Evolutionary conservation across 768 basidiomycete species (phyloP).

Genomic region (Mycena alexandri): DNA sequence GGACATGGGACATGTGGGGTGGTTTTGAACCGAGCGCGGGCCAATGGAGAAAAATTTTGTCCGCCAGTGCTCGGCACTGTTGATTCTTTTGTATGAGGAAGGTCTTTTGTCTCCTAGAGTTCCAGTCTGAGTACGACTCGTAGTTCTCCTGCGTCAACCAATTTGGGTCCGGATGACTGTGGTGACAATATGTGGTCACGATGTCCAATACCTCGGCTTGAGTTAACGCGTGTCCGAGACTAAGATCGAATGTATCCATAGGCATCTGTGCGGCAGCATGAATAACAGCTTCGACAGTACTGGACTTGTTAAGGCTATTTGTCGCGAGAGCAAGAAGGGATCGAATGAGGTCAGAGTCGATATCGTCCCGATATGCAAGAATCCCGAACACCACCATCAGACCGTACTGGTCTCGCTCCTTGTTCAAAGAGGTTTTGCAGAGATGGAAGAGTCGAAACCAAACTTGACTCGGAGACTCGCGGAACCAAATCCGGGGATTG

Average conservation of each 20-base stretch:
- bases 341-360: constrained; percentile 15
- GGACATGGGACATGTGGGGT: background rate
- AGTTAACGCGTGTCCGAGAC: background rate
- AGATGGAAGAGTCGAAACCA: constrained; percentile 24
- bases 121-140: background rate
- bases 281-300: background rate
- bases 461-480: background rate
- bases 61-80: background rate
- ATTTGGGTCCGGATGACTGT: background rate
- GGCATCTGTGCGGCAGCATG: background rate
- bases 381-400: constrained; percentile 17
- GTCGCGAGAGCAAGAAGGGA: constrained; percentile 20
- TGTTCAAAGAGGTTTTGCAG: background rate
- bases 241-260: constrained; percentile 8
- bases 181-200: background rate
- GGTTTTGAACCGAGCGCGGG: constrained; percentile 7
- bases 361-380: constrained; percentile 13
- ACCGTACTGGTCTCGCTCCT: constrained; percentile 12
- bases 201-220: background rate
- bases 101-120: background rate
- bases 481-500: constrained; percentile 7
- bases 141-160: background rate
- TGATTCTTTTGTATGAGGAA: background rate
- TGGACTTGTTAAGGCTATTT: background rate
- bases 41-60: constrained; percentile 8